These are phyloP conservation scores for Annulohypoxylon nitens DNA, from an alignment of 495 filamentous ascomycete species.

Conservation along the genomic window DNA sequence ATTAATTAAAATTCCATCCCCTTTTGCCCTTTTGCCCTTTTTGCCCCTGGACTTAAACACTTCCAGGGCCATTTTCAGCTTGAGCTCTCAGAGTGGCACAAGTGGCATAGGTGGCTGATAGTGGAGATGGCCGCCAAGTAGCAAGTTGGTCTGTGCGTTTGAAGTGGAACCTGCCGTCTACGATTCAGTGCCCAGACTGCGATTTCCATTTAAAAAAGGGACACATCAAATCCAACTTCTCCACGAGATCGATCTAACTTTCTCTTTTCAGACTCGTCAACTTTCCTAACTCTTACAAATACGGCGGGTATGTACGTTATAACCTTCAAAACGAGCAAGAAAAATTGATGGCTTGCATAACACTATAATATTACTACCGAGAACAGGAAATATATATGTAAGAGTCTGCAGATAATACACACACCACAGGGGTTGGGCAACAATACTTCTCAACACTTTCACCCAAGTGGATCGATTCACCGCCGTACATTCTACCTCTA, in stretches of 20 bases:
- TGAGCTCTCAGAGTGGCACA: neutral
- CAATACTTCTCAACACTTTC: conserved; percentile 32
- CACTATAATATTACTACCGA: conserved; percentile 15
- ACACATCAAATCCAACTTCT: conserved; percentile 10
- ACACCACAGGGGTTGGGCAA: conserved; percentile 24
- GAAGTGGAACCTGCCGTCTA: neutral
- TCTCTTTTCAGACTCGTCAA: neutral
- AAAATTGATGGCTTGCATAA: conserved; percentile 23
- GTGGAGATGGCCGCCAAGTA: neutral
- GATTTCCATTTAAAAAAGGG: neutral
- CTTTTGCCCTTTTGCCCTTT: no score
- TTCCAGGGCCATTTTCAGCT: neutral
- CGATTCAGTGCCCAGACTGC: neutral
- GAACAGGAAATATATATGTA: neutral
- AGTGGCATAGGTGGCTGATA: conserved; percentile 10
- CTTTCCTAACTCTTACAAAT: conserved; percentile 17
- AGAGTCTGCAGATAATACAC: conserved; percentile 5
- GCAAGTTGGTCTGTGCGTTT: neutral
- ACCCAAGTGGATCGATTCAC: conserved; percentile 32
- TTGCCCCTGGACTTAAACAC: neutral
- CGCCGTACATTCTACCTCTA: neutral
- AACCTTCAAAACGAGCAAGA: neutral
- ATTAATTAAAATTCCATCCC: neutral
- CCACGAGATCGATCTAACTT: conserved; percentile 14
- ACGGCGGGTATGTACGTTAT: neutral